Evolutionary conservation across 108 stramenopile species (phyloP).

Genomic region (Nannochloropsis salina): DNA sequence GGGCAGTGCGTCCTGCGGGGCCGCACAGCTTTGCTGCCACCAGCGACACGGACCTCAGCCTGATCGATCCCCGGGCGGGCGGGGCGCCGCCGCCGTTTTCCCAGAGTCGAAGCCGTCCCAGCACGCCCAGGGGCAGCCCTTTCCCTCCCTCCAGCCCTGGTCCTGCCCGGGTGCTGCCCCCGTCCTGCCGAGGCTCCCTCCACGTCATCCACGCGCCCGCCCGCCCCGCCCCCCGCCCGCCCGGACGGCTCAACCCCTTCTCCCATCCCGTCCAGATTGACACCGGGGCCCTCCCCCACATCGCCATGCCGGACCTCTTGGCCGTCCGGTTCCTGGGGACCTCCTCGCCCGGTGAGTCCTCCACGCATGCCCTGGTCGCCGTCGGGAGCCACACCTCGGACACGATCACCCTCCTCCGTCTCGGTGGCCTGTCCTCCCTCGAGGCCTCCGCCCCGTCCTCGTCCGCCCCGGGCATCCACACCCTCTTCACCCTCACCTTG

Average conservation of each 20-base stretch:
- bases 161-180: no score
- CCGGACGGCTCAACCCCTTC: background rate
- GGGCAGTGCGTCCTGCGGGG: background rate
- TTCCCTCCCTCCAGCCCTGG: background rate
- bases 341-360: background rate
- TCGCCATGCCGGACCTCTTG: background rate
- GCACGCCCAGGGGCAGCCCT: background rate
- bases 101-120: background rate
- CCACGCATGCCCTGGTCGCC: background rate
- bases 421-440: background rate
- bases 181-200: no score
- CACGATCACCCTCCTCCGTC: background rate
- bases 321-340: background rate
- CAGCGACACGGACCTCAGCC: slow-evolving; percentile 14
- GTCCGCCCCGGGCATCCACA: background rate
- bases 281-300: background rate
- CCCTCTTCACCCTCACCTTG: background rate
- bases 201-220: background rate
- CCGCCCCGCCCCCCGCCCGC: no score
- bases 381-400: background rate
- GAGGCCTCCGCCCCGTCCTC: background rate
- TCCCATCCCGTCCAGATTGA: background rate
- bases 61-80: background rate
- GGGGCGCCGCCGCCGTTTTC: background rate
- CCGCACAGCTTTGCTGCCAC: slow-evolving; percentile 16